Evolutionary conservation across 2,329 filamentous ascomycete species (phyloP), one percentile per base, ranked within the genome.

Genomic region (Nakataea oryzae): DNA sequence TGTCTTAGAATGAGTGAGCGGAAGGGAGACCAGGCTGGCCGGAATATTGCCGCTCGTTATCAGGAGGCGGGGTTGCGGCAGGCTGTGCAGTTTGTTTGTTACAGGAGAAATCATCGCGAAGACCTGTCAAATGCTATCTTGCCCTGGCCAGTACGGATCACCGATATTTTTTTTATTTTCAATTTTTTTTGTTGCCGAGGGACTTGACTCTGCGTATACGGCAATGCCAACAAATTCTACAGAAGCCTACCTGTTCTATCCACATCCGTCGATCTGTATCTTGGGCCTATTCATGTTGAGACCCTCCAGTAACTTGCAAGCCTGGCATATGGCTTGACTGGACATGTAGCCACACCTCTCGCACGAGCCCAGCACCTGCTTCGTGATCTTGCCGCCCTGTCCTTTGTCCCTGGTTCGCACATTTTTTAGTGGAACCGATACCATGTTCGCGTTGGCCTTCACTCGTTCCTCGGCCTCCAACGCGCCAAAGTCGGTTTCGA

Each of bases 291-390:
- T 87, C 75, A 95, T 97, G 72, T 99, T 99, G 58, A 99, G 74
- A 0, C 89, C 91, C 68, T 97, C 93, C 3, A 99, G 82, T 57
- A 99, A 78, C 65, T 87, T 88, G 72, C 95, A 99, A 0, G 95
- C 95, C 75, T 99, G 96, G 75, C 95, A 99, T 54, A 97, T 85
- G 32, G 85, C 84, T 74, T 99, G 95, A 69, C 93, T 97, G 2
- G 95, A 96, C 74, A 99, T 89, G 72, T 97, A 99, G 17, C 95
- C 95, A 69, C 95, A 99, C 61, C 85, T 87, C 70, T 88, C 85
- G 71, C 95, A 99, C 66, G 86, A 87, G 1, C 93, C 91, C 67
- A 97, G 82, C 17, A 87, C 86, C 73, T 93, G 90, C 69, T 85
- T 82, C n/a, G 81, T 75, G 13, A 69, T 72, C 67, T 61, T 60